These are phyloP conservation scores for Parmelia sp. DNA, from an alignment of 495 filamentous ascomycete genomes.

Conservation along the genomic window DNA sequence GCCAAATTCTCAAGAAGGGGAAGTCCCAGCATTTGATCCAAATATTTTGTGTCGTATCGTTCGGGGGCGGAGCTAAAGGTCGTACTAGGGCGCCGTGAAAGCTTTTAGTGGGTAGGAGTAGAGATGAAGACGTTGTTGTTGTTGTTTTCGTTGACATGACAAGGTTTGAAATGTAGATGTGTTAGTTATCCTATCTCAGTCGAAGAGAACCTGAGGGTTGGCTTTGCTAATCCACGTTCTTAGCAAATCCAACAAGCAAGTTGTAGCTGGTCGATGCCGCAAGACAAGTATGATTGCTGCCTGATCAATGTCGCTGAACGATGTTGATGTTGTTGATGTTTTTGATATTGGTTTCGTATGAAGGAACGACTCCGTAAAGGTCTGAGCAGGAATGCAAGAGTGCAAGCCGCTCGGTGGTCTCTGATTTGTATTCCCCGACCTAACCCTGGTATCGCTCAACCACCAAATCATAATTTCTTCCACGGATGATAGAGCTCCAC, in stretches of 20 bases:
- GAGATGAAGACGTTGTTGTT: not conserved
- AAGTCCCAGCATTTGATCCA: not conserved
- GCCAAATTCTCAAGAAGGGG: not conserved
- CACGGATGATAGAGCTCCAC: not conserved
- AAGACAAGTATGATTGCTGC: not conserved
- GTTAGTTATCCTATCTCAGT: not conserved
- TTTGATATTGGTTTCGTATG: conserved; percentile 3
- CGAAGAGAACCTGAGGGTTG: not conserved
- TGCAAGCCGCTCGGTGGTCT: not conserved
- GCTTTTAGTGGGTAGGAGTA: not conserved
- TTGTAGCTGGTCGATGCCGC: not conserved
- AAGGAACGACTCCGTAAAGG: not conserved
- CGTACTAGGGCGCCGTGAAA: not conserved
- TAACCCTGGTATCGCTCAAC: conserved; percentile 11
- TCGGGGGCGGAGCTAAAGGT: not conserved
- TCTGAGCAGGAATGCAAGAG: not conserved
- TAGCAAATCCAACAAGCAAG: not conserved
- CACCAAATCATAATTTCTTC: conserved; percentile 6
- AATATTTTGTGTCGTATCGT: not conserved
- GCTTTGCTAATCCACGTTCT: not conserved
- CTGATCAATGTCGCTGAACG: not conserved
- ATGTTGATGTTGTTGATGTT: not conserved
- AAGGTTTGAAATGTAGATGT: not conserved
- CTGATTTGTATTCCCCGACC: not conserved
- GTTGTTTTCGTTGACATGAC: not conserved